These are phyloP conservation scores for Crepidotus sp. DNA, from an alignment of 1,284 basidiomycete species.

Conservation along the genomic window DNA sequence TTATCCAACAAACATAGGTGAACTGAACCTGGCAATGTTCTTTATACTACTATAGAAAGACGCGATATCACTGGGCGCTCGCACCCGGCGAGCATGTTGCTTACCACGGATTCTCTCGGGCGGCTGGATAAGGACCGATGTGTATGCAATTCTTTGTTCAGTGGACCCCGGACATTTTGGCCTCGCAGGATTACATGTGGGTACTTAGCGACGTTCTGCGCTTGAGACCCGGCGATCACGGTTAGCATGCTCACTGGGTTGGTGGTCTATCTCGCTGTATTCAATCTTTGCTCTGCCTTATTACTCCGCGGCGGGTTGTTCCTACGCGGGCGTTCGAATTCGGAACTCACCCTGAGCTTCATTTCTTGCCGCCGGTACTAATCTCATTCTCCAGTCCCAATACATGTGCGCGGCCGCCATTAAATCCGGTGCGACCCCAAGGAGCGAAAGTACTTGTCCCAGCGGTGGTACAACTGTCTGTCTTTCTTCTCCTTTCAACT, in stretches of 20 bases:
- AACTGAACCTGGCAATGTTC: too few relatives aligned
- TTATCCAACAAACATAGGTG: too few relatives aligned
- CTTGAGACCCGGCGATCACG: too few relatives aligned
- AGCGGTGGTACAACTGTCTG: not conserved
- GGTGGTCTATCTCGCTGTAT: constrained; percentile 29
- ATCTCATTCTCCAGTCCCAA: not conserved
- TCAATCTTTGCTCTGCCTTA: too few relatives aligned
- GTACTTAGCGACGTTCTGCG: constrained; percentile 47
- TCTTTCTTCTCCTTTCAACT: not conserved
- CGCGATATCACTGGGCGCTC: constrained; percentile 50
- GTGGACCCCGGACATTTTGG: not conserved
- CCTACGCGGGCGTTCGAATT: not conserved
- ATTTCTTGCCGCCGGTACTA: not conserved
- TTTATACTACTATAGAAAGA: constrained; percentile 43
- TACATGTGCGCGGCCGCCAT: not conserved
- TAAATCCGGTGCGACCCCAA: not conserved
- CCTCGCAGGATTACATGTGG: constrained; percentile 34
- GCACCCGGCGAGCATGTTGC: constrained; percentile 40
- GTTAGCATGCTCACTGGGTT: too few relatives aligned
- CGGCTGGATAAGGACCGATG: constrained; percentile 35
- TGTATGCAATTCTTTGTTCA: not conserved
- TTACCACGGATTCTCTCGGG: constrained; percentile 25
- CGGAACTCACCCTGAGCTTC: not conserved
- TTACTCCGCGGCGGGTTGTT: not conserved
- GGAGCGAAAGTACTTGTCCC: not conserved